Evolutionary conservation across 345 rosid species (phyloP).

Genomic region (Nephelium lappaceum): DNA sequence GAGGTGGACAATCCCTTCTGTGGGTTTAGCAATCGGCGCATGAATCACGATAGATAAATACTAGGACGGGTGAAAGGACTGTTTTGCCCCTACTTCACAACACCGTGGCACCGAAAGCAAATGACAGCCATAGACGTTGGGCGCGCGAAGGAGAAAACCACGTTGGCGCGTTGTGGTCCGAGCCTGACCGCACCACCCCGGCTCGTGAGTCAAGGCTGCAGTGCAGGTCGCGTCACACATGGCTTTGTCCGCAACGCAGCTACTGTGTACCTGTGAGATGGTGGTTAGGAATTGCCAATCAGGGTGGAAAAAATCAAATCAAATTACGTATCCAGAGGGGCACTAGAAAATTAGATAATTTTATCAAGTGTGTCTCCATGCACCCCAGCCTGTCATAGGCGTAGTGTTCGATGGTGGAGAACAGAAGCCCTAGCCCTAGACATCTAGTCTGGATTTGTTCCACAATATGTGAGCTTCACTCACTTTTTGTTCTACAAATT

Average conservation of each 20-base stretch:
- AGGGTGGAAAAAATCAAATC: constrained; percentile 6
- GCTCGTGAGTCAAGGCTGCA: constrained; percentile 9
- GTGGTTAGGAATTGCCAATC: neutral
- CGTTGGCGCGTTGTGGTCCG: constrained; percentile 21
- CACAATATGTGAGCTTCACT: too few species aligned
- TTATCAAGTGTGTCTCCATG: too few species aligned
- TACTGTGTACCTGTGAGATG: neutral
- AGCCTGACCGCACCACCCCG: constrained; percentile 23
- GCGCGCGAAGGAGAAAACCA: neutral
- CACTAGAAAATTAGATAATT: too few species aligned
- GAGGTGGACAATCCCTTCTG: constrained; percentile 11
- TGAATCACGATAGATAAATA: neutral
- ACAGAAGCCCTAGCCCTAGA: too few species aligned
- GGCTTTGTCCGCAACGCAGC: neutral
- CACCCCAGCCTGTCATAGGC: too few species aligned
- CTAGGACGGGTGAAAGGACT: neutral
- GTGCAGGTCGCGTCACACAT: neutral
- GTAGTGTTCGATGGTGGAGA: too few species aligned
- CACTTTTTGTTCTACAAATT: too few species aligned
- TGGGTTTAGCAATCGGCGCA: constrained; percentile 11
- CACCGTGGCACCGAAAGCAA: neutral
- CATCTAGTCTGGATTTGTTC: too few species aligned
- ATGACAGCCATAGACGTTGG: neutral
- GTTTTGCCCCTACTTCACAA: neutral
- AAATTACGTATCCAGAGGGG: neutral